phyloP scores from a whole-genome alignment of 2,329 filamentous ascomycete species.

The Hypoxylon sp. region DNA sequence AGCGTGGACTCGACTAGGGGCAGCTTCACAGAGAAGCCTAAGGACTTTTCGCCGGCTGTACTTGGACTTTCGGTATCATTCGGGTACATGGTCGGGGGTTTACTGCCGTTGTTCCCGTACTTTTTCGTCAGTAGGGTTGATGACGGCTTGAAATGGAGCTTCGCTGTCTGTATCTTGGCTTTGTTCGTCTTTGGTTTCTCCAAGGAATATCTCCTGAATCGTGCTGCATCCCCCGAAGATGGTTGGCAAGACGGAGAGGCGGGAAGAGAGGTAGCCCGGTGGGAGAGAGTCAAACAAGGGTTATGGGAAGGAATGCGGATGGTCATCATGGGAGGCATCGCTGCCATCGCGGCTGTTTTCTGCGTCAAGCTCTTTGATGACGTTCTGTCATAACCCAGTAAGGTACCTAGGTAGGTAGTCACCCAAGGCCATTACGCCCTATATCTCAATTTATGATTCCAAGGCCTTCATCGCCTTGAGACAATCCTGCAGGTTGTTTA shows the following conservation, averaged over 20 bases:
- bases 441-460: background rate
- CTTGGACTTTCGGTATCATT: slow-evolving; percentile 75
- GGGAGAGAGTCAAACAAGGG: slow-evolving; percentile 46
- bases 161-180: slow-evolving; percentile 70
- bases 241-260: slow-evolving; percentile 45
- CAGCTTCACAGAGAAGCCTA: slow-evolving; percentile 54
- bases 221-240: slow-evolving; percentile 8
- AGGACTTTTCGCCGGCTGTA: slow-evolving; percentile 59
- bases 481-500: background rate
- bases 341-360: slow-evolving; percentile 67
- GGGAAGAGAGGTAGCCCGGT: slow-evolving; percentile 54
- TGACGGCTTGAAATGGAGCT: slow-evolving; percentile 68
- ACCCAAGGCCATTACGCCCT: background rate
- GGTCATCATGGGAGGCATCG: slow-evolving; percentile 67
- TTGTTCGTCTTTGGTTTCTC: slow-evolving; percentile 74
- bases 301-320: slow-evolving; percentile 67
- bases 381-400: slow-evolving; percentile 30
- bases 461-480: background rate
- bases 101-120: slow-evolving; percentile 79
- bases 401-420: no score
- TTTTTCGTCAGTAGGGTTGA: slow-evolving; percentile 65
- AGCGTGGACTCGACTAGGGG: slow-evolving; percentile 3
- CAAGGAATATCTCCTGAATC: slow-evolving; percentile 66
- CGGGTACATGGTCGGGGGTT: slow-evolving; percentile 77
- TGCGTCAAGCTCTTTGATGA: slow-evolving; percentile 63